Evolutionary conservation across 1,284 basidiomycete genomes (phyloP), one percentile per base, ranked within the genome.

Genomic region (Trametes sp.): DNA sequence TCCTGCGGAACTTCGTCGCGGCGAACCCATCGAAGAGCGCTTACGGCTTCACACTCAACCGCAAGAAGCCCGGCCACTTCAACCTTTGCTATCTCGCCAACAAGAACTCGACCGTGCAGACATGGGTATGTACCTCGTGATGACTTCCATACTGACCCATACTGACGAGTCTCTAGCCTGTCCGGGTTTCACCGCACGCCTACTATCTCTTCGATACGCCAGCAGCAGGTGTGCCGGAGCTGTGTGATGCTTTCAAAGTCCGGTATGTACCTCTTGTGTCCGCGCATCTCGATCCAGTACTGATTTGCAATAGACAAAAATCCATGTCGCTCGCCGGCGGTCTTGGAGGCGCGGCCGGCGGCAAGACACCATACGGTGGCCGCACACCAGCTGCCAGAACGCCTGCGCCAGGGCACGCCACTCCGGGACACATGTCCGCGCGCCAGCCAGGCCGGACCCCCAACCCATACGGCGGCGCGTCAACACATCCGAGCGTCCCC

Each of bases 241-340:
- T 98, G 2, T 97, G 95, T 69, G 95, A 98, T 74, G 95, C 95
- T 19, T 98, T 98, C 87, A 98, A 98, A 87, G 88, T 94, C 72
- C 83, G 92, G 86, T 92, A 77, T 72, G 84, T 66, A 24, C 16
- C 48, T n/a, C 24, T 16, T 36, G 14, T 33, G 35, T 54, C 24
- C 6, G 28, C 38, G 36, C 49, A 26, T 59, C 42, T 44, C 26
- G 46, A 60, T 62, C 69, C 62, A 59, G 70, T 31, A 62, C 67
- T 55, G 38, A 63, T 50, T 59, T 49, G 16, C 28, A 36, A 61
- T 41, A 45, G 91, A 66, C 93, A 94, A 77, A 80, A 93, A 72
- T 91, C 91, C 23, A 90, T 93, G 75, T 92, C 87, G 66, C 77
- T 88, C 42, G 87, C 85, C 36, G 82, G 80, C 54, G 62, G 64